phyloP scores from a whole-genome alignment of 2,329 filamentous ascomycete species.

The Colletotrichum gloeosporioides region DNA sequence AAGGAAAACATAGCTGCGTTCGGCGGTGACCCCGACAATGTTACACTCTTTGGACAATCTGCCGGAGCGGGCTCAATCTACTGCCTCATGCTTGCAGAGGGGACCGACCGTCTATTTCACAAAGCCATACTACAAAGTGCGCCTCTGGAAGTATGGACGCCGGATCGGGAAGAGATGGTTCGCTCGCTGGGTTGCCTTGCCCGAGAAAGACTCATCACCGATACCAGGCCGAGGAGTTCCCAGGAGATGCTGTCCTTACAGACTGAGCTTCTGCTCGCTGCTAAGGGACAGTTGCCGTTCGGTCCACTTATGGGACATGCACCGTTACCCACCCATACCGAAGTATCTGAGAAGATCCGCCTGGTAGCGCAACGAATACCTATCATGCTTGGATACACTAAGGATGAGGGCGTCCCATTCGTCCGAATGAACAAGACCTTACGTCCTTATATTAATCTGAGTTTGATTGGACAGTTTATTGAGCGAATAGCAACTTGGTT shows the following conservation, averaged over 20 bases:
- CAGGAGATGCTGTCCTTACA: slow-evolving; percentile 6
- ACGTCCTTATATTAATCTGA: not conserved
- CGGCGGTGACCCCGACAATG: not conserved
- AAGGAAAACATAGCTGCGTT: not conserved
- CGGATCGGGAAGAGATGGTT: slow-evolving; percentile 7
- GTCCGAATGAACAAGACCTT: not conserved
- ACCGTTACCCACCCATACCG: not conserved
- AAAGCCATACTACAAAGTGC: slow-evolving; percentile 22
- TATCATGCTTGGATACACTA: not conserved
- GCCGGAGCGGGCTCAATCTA: slow-evolving; percentile 30
- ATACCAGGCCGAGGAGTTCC: not conserved
- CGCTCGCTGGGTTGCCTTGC: not conserved
- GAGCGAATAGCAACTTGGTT: slow-evolving; percentile 5
- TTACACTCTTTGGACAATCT: not conserved
- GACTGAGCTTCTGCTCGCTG: not conserved
- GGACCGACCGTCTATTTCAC: slow-evolving; percentile 26
- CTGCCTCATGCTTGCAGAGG: slow-evolving; percentile 66
- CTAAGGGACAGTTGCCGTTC: slow-evolving; percentile 4
- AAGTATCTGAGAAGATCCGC: not conserved
- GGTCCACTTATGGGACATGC: slow-evolving; percentile 4
- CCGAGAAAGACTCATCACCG: not conserved
- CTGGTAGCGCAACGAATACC: not conserved
- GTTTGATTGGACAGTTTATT: not conserved
- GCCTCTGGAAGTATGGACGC: slow-evolving; percentile 13
- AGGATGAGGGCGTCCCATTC: not conserved